Base-by-base conservation (phyloP, 805 yeast species). In the Blastobotrys terrestris region DNA sequence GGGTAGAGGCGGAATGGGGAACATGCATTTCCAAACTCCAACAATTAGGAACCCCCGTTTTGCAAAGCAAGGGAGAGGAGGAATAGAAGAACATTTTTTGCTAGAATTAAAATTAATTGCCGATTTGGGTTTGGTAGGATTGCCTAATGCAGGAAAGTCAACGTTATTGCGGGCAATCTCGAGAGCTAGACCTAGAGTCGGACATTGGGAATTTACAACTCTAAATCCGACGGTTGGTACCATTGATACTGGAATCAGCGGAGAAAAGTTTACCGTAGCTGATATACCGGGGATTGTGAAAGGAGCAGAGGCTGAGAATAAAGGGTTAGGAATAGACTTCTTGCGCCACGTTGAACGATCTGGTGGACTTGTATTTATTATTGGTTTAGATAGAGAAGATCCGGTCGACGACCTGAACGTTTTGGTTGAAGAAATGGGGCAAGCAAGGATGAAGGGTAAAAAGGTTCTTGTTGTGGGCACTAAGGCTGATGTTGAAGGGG, bases 201-300 rank as follows among this genome's bases (percentile, higher is more conserved):
- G 98, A 0, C 95, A 90, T 67, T 94, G 97, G 97, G 95, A 86
- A 63, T 94, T 94, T 65, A 94, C 99, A 0, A 94, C 99, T 0
- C 71, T 94, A 50, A 88, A 84, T 55, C 99, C 99, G 0, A 84
- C 89, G 0, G 80, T 94, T 48, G 99, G 99, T 2, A 92, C 97
- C 0, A 86, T 94, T 13, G 75, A 77, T 46, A 67, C 82, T 18
- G 78, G 84, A 1, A 77, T 84, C 1, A 68, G 73, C 2, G 62
- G 63, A 44, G 60, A 61, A 20, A 77, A 85, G 3, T 91, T 92
- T 66, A 87, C 97, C 0, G 97, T 94, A 1, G 98, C 98, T 1
- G 99, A 94, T 71, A 94, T 94, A 53, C 99, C 99, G 0, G 99
- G 99, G 4, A 85, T 94, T 45, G 86, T 94, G 55, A 77, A 83